phyloP scores from a whole-genome alignment of 75 land plant species.

The Isoetes taiwanensis region DNA sequence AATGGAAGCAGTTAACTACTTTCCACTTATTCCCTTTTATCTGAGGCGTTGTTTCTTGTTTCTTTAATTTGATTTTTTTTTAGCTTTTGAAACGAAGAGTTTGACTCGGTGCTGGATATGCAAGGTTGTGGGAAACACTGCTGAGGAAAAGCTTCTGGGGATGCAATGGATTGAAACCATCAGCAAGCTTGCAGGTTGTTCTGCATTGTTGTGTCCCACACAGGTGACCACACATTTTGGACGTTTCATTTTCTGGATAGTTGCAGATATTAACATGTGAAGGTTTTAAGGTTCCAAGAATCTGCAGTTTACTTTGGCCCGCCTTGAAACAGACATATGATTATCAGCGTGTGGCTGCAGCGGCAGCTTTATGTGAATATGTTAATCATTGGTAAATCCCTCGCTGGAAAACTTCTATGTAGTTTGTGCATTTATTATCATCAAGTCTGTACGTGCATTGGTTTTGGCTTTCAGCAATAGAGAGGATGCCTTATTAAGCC shows the following conservation, averaged over 20 bases:
- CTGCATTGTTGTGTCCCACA: slow-evolving; percentile 63
- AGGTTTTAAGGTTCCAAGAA: slow-evolving; percentile 41
- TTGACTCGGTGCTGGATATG: background rate
- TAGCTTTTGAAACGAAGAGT: background rate
- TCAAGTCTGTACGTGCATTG: background rate
- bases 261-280: background rate
- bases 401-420: background rate
- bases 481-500: slow-evolving; percentile 34
- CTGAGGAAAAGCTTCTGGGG: slow-evolving; percentile 45
- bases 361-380: slow-evolving; percentile 86
- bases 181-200: slow-evolving; percentile 56
- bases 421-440: background rate
- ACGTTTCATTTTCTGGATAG: background rate
- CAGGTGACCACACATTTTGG: slow-evolving; percentile 37
- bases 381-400: slow-evolving; percentile 49
- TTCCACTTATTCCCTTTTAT: too few relatives aligned
- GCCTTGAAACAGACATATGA: slow-evolving; percentile 43
- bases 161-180: slow-evolving; percentile 65
- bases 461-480: slow-evolving; percentile 43
- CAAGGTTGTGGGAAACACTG: slow-evolving; percentile 74
- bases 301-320: slow-evolving; percentile 47
- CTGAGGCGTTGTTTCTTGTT: background rate
- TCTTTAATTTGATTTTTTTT: background rate
- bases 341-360: slow-evolving; percentile 71
- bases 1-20: slow-evolving; percentile 63